These are phyloP conservation scores for Aureobasidium namibiae DNA, from an alignment of 2,329 filamentous ascomycete species.

Conservation along the genomic window DNA sequence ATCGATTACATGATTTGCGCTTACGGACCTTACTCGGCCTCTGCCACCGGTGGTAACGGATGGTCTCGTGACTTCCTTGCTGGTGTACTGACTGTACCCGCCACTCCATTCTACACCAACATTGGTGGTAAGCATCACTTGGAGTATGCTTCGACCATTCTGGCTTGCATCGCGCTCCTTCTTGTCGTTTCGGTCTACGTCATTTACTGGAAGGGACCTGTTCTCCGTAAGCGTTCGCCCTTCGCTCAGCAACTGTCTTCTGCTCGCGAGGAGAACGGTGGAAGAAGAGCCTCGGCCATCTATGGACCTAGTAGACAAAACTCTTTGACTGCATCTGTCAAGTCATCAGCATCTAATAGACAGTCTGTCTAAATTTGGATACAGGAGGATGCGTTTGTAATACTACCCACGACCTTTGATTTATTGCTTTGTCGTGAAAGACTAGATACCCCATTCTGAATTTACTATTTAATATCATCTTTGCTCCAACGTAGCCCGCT, in stretches of 20 bases:
- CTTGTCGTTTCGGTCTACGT: conserved; percentile 49
- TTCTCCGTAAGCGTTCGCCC: conserved; percentile 42
- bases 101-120: conserved; percentile 51
- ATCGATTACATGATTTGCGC: conserved; percentile 72
- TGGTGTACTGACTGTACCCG: conserved; percentile 61
- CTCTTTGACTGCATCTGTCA: conserved; percentile 2
- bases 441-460: conserved; percentile 2
- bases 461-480: neutral
- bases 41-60: conserved; percentile 68
- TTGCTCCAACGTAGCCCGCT: neutral
- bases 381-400: neutral
- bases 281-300: conserved; percentile 11
- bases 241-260: conserved; percentile 41
- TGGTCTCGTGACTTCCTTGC: conserved; percentile 68
- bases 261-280: conserved; percentile 10
- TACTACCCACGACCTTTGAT: neutral
- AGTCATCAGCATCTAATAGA: neutral
- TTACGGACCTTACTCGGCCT: conserved; percentile 66
- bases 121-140: conserved; percentile 36
- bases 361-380: neutral
- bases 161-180: conserved; percentile 43
- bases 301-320: conserved; percentile 5
- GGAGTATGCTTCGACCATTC: conserved; percentile 49
- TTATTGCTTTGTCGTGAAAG: neutral
- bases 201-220: conserved; percentile 50